Percentiles rank a stretch among this genome's conserved stretches.
phyloP scores from a whole-genome alignment of 192 early-diverging fungal genomes.

The Gamsiella multidivaricata region DNA sequence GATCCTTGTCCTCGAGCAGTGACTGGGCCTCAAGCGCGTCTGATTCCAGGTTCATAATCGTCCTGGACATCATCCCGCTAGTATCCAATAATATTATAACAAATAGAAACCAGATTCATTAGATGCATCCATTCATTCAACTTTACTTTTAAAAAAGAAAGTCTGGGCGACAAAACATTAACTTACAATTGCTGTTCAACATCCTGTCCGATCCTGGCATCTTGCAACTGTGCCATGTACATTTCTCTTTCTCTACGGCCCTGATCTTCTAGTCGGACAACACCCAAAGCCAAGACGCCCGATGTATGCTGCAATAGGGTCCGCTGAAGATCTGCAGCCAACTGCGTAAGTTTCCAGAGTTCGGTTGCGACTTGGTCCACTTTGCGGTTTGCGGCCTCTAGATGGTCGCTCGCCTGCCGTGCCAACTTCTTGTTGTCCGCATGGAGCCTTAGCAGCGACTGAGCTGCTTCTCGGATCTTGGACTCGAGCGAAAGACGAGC shows the following conservation, averaged over 20 bases:
- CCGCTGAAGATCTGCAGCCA: constrained; percentile 57
- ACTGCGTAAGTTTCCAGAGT: constrained; percentile 60
- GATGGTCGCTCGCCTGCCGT: constrained; percentile 61
- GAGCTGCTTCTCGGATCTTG: constrained; percentile 70
- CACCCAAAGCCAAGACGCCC: constrained; percentile 59
- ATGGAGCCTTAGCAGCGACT: constrained; percentile 63
- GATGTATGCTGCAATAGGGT: constrained; percentile 66
- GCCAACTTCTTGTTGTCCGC: constrained; percentile 64
- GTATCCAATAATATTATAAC: not conserved
- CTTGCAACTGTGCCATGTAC: constrained; percentile 28
- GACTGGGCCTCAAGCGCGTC: constrained; percentile 32
- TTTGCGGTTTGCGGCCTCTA: constrained; percentile 62
- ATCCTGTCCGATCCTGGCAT: constrained; percentile 4
- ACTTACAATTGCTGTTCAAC: constrained; percentile 38
- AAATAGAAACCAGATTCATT: too few relatives aligned
- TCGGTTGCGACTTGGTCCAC: constrained; percentile 63
- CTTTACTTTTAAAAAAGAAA: not conserved
- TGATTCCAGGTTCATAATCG: constrained; percentile 23
- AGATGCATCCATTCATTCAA: too few relatives aligned
- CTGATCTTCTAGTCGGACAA: constrained; percentile 58
- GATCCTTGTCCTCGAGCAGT: constrained; percentile 50
- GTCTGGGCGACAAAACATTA: not conserved
- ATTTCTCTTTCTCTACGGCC: constrained; percentile 30
- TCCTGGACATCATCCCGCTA: constrained; percentile 34
- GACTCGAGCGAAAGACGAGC: constrained; percentile 63